Evolutionary conservation across 352 stramenopile species (phyloP).

Genomic region (Stephanocyclus meneghinianus): DNA sequence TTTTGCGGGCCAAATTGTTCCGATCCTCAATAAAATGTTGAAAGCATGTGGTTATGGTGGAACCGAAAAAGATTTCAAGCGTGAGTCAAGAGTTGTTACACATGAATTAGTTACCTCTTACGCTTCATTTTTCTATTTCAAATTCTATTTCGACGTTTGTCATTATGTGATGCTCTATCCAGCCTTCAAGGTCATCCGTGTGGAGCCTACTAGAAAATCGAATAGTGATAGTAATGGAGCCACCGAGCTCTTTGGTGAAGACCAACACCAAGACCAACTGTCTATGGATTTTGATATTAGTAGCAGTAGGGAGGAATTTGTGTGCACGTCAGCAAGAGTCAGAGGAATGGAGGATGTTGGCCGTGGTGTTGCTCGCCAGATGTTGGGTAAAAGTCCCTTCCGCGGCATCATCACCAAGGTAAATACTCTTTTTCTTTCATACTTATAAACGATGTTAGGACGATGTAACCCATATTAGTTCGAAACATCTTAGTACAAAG

Average conservation of each 20-base stretch:
- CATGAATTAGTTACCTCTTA: not conserved
- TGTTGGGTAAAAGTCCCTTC: conserved; percentile 33
- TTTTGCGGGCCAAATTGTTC: conserved; percentile 37
- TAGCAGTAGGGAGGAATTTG: not conserved
- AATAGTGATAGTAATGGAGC: too few species aligned
- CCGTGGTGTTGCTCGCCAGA: conserved; percentile 23
- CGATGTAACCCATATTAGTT: not conserved
- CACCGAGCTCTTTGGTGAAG: too few species aligned
- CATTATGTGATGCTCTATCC: not conserved
- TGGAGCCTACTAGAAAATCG: not conserved
- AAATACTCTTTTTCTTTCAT: not conserved
- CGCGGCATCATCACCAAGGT: conserved; percentile 37
- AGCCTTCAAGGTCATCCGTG: conserved; percentile 11
- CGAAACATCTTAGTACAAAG: conserved; percentile 3
- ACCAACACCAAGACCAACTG: not conserved
- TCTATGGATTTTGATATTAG: not conserved
- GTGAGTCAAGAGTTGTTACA: not conserved
- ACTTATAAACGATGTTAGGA: not conserved
- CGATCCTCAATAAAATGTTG: conserved; percentile 54
- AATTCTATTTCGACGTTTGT: not conserved
- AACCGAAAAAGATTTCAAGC: not conserved
- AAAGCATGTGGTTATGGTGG: conserved; percentile 2
- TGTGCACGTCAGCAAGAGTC: conserved; percentile 5
- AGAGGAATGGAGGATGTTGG: conserved; percentile 24
- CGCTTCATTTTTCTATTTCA: not conserved